Evolutionary conservation across 306 rosid genomes (phyloP), one percentile per base, ranked within the genome.

Genomic region (Arachis stenosperma): DNA sequence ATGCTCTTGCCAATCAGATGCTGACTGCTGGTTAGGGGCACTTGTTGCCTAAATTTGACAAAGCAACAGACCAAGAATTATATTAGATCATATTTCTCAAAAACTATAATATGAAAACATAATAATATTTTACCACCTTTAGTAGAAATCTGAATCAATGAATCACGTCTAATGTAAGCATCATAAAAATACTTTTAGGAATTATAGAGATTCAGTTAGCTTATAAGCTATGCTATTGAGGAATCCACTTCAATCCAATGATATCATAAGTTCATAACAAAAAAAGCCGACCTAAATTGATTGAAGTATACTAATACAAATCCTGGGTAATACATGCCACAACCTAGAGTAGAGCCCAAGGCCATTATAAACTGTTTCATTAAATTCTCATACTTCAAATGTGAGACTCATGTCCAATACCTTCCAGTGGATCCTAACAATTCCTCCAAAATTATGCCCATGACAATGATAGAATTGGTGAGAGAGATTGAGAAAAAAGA

Each of bases 1-100:
- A 84, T 94, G 99, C 81, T 91, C 99, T 89, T 91, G 98, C 99
- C 99, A 94, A 84, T 94, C 99, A 79, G 99, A 85, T 77, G 85
- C 58, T 8, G 91, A 83, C 9, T 71, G 90, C 78, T 76, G 91
- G 78, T 74, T 76, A 62, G 71, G 65, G 59, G 78, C 85, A 88
- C 70, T 79, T 62, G 76, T 76, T 41, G 78, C 80, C 99, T 90
- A 85, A 70, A 76, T 76, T 67, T 71, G 80, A 27, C 71, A 82
- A 68, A 77, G 55, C 42, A 71, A 40, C 65, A 68, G 63, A 62
- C 51, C 29, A 39, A 77, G 62, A 77, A 68, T 22, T 42, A 59
- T 55, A 40, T 65, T 40, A 17, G 57, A 69, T 77, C 56, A 83
- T 72, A 52, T 65, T 67, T 46, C 41, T 69, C 68, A 69, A 53